Conservation (phyloP, 345 rosid genomes). For the Eutrema heterophyllum region DNA sequence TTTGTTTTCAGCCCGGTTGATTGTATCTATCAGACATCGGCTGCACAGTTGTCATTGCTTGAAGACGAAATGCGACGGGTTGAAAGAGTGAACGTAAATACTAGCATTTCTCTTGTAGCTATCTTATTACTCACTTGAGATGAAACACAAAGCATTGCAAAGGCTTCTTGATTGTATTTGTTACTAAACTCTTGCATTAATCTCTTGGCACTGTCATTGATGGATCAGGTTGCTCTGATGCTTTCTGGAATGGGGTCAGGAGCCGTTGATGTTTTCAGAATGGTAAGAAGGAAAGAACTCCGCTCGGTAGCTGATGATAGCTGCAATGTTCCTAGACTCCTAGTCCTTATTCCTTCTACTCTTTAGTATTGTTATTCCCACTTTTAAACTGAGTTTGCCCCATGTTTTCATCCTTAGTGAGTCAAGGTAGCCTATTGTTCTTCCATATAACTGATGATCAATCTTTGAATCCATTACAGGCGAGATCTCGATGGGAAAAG, state of each 20-base stretch:
- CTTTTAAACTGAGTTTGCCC: not conserved
- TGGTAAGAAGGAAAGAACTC: slow-evolving; percentile 43
- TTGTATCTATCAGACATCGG: slow-evolving; percentile 94
- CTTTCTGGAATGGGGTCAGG: slow-evolving; percentile 95
- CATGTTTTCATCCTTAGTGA: no score
- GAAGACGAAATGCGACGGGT: slow-evolving; percentile 97
- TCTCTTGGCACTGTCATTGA: slow-evolving; percentile 12
- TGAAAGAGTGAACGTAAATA: slow-evolving; percentile 91
- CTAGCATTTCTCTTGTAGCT: not conserved
- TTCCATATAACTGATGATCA: not conserved
- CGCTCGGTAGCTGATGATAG: not conserved
- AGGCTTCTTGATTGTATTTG: not conserved
- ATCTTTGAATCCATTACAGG: slow-evolving; percentile 45
- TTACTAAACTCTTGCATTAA: not conserved
- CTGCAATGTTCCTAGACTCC: not conserved
- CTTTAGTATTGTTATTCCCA: not conserved
- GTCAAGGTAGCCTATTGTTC: not conserved
- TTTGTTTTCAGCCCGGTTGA: slow-evolving; percentile 80
- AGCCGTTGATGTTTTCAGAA: slow-evolving; percentile 70
- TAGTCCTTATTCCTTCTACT: not conserved
- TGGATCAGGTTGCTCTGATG: slow-evolving; percentile 84
- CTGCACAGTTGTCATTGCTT: slow-evolving; percentile 84
- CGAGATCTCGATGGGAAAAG: slow-evolving; percentile 85
- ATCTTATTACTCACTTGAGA: not conserved
- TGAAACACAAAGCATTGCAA: not conserved